Base-by-base conservation (phyloP, 345 rosid species). In the Eucalyptus cladocalyx region DNA sequence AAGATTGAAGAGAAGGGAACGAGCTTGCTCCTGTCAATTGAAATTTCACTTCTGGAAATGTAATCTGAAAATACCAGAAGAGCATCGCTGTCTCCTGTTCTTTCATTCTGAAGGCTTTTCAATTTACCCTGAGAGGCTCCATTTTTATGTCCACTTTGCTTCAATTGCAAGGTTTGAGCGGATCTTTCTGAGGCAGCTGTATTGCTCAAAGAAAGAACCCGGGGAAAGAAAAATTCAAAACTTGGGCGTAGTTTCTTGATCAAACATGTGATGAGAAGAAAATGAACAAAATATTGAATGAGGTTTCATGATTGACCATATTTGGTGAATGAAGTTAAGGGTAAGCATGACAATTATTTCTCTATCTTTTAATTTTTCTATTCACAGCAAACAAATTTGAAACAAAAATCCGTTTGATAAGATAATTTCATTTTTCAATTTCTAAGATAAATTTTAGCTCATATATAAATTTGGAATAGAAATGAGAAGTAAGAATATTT, bases 361-460 rank as follows among this genome's bases (percentile, higher is more conserved):
- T 16, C 3, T 50, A 0, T 16, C 1, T 50, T 50, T 50, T 50
- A 50, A 50, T 50, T 50, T 16, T 50, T 50, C 2, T 50, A 50
- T 50, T 50, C 7, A 1, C 3, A 0, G 7, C 18, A 50, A 50
- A 50, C 0, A 15, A 3, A 5, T 50, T 50, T 5, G 1, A 50
- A 50, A 50, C 6, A 49, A 49, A 49, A 49, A 5, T 49, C 7
- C 6, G 0, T 49, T 14, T 49, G 6, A 49, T 50, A 50, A 50
- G 1, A 50, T 50, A 50, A 16, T 5, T 5, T 50, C 1, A 50
- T 50, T 50, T 50, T 50, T 50, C 3, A 15, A 50, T 50, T 50
- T 50, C 3, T 50, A 15, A 15, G 19, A 50, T 50, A 50, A 16
- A 49, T 49, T 49, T 49, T 49, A 49, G 18, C 18, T 49, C 18